Evolutionary conservation across 306 rosid species (phyloP).

Genomic region (Leucaena leucocephala): DNA sequence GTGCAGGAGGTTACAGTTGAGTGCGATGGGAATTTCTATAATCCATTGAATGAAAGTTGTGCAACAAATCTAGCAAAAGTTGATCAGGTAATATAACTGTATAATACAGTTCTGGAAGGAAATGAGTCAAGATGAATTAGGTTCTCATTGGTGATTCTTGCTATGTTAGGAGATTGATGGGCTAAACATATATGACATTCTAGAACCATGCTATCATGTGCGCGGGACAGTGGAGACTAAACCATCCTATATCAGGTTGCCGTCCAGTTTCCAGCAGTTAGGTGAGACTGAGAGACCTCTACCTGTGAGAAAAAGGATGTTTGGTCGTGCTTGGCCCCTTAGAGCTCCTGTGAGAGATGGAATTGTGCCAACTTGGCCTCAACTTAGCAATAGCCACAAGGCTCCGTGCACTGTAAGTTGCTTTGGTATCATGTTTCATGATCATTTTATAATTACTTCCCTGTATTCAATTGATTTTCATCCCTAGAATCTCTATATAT

Average conservation of each 20-base stretch:
- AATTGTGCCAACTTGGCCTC: slow-evolving; percentile 86
- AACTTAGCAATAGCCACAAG: slow-evolving; percentile 41
- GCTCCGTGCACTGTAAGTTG: slow-evolving; percentile 90
- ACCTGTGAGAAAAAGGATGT: slow-evolving; percentile 90
- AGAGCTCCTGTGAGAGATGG: slow-evolving; percentile 94
- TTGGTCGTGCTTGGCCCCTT: slow-evolving; percentile 97
- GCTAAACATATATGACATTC: slow-evolving; percentile 80
- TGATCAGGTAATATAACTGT: slow-evolving; percentile 57
- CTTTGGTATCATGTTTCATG: slow-evolving; percentile 27
- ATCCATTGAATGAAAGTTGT: slow-evolving; percentile 47
- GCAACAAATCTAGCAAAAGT: slow-evolving; percentile 51
- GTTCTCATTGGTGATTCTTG: slow-evolving; percentile 29
- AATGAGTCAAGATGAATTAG: slow-evolving; percentile 29
- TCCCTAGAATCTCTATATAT: slow-evolving; percentile 1
- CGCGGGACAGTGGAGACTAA: slow-evolving; percentile 38
- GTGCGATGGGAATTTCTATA: slow-evolving; percentile 69
- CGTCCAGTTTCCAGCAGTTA: slow-evolving; percentile 69
- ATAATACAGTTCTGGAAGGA: slow-evolving; percentile 2
- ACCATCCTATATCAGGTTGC: slow-evolving; percentile 50
- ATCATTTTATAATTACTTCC: slow-evolving; percentile 16
- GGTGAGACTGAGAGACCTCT: slow-evolving; percentile 91
- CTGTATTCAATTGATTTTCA: slow-evolving; percentile 4
- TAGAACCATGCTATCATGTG: slow-evolving; percentile 89
- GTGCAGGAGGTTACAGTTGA: slow-evolving; percentile 57
- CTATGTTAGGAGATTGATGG: slow-evolving; percentile 57